Evolutionary conservation across 768 basidiomycete genomes (phyloP).

Genomic region (Lepiota venenata): DNA sequence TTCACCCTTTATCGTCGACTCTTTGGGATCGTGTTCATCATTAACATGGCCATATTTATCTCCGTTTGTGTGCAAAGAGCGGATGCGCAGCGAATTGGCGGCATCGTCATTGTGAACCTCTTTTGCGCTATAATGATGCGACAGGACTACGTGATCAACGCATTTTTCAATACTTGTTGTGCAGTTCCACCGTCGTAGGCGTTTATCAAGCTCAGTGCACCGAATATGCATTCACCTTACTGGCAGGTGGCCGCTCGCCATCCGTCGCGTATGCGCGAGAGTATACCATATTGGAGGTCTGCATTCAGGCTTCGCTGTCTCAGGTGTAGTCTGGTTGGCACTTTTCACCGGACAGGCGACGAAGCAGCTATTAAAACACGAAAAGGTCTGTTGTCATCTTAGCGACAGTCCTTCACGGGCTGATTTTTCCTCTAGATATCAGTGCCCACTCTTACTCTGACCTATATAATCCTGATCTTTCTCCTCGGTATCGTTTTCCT

Average conservation of each 20-base stretch:
- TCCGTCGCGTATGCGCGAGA: slow-evolving; percentile 50
- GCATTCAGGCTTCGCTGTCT: slow-evolving; percentile 56
- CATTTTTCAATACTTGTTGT: slow-evolving; percentile 50
- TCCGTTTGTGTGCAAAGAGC: slow-evolving; percentile 30
- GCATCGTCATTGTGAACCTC: slow-evolving; percentile 44
- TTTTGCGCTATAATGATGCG: slow-evolving; percentile 46
- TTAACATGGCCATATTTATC: slow-evolving; percentile 53
- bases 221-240: slow-evolving; percentile 4
- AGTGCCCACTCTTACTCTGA: slow-evolving; percentile 43
- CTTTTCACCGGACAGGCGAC: slow-evolving; percentile 50
- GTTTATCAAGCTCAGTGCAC: background rate
- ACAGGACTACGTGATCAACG: slow-evolving; percentile 57
- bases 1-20: slow-evolving; percentile 57
- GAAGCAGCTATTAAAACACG: slow-evolving; percentile 37
- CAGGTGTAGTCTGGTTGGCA: slow-evolving; percentile 50
- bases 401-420: background rate
- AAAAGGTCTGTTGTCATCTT: slow-evolving; percentile 25
- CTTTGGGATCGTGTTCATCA: slow-evolving; percentile 55
- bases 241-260: slow-evolving; percentile 49
- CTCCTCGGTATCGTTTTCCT: slow-evolving; percentile 47
- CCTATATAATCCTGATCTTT: slow-evolving; percentile 47
- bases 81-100: slow-evolving; percentile 33
- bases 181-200: slow-evolving; percentile 46
- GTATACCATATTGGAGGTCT: slow-evolving; percentile 61
- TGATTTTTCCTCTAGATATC: slow-evolving; percentile 30